Conservation (phyloP, 768 basidiomycete species). For the Symmetrospora coprosmae region DNA sequence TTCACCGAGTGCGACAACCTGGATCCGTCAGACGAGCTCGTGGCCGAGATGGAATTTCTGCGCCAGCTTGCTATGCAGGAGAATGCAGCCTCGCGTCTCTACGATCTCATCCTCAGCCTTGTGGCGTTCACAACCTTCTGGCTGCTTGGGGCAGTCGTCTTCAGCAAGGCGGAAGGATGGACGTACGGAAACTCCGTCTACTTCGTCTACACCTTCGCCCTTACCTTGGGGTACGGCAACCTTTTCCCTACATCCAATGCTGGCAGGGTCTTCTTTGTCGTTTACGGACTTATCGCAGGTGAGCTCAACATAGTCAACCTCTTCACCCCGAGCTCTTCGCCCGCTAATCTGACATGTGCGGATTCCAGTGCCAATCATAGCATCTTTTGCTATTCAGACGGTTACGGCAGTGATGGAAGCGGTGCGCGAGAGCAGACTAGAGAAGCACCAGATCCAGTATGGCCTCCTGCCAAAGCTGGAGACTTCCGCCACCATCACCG, state of each 20-base stretch:
- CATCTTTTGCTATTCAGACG: background rate
- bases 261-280: too few relatives aligned
- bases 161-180: constrained; percentile 37
- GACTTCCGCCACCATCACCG: background rate
- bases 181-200: constrained; percentile 34
- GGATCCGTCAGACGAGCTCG: constrained; percentile 27
- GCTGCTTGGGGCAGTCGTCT: constrained; percentile 35
- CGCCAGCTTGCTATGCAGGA: constrained; percentile 34
- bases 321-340: background rate
- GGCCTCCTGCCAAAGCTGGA: background rate
- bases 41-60: constrained; percentile 36
- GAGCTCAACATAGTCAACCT: background rate
- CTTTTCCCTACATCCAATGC: background rate
- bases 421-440: background rate
- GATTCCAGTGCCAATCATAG: too few relatives aligned
- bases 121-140: constrained; percentile 35
- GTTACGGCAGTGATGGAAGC: background rate
- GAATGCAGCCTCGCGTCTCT: constrained; percentile 34
- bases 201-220: constrained; percentile 26
- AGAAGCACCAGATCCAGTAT: background rate
- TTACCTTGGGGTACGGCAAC: constrained; percentile 31
- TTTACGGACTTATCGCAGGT: background rate
- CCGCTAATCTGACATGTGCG: background rate
- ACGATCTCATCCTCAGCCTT: constrained; percentile 33
- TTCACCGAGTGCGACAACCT: constrained; percentile 19